phyloP scores from a whole-genome alignment of 1,284 basidiomycete species.

The Blastosporella zonata region DNA sequence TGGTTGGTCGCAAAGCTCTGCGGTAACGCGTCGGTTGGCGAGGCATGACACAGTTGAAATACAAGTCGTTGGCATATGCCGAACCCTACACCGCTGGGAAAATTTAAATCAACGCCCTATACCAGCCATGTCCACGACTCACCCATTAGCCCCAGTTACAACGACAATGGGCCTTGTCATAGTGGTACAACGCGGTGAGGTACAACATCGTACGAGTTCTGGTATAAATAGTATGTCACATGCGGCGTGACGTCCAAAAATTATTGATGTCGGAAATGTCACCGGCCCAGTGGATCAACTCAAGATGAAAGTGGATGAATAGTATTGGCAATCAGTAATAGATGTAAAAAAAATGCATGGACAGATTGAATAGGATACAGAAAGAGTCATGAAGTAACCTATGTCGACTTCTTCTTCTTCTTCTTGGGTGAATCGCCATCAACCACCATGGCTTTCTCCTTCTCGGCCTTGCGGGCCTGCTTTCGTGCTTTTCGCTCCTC shows the following conservation, averaged over 20 bases:
- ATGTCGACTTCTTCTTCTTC: conserved; percentile 67
- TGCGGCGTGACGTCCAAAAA: no score
- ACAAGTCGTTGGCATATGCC: conserved; percentile 84
- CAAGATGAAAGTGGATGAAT: background rate
- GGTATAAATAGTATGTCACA: background rate
- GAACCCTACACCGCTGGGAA: conserved; percentile 75
- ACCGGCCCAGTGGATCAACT: no score
- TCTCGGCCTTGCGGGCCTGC: conserved; percentile 70
- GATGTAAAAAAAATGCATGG: background rate
- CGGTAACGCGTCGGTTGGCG: conserved; percentile 49
- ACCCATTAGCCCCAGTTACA: conserved; percentile 48
- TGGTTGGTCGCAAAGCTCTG: conserved; percentile 29
- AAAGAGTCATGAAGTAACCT: conserved; percentile 9
- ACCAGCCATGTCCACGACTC: conserved; percentile 15
- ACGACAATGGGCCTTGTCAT: conserved; percentile 33
- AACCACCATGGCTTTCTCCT: conserved; percentile 48
- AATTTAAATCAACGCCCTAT: background rate
- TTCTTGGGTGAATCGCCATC: conserved; percentile 65
- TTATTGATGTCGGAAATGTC: no score
- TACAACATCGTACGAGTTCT: conserved; percentile 17
- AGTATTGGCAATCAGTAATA: no score
- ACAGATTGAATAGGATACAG: conserved; percentile 11
- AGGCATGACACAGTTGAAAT: conserved; percentile 55
- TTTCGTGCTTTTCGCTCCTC: conserved; percentile 72
- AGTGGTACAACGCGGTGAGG: conserved; percentile 5